A percentile compares a stretch with the other conserved stretches of the same genome.
These are phyloP conservation scores for Irpex sp. DNA, from an alignment of 1,284 basidiomycete species.

Conservation along the genomic window DNA sequence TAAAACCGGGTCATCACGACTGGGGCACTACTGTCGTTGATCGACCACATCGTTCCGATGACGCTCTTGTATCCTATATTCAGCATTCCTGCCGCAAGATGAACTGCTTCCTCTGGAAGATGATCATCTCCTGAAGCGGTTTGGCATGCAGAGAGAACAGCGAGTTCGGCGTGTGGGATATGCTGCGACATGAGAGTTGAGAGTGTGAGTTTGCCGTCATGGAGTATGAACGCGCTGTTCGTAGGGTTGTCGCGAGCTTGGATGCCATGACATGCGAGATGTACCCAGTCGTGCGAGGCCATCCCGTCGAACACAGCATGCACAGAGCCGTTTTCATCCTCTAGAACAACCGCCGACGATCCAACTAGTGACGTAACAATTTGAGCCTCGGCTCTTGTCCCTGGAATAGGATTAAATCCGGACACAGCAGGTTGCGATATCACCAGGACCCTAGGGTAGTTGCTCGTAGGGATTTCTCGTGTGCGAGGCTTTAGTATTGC, in stretches of 20 bases:
- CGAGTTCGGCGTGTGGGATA: background rate
- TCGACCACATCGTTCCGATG: background rate
- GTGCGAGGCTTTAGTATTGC: background rate
- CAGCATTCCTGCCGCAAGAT: background rate
- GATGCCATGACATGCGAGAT: slow-evolving; percentile 19
- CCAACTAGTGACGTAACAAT: background rate
- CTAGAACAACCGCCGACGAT: background rate
- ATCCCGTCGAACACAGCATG: slow-evolving; percentile 7
- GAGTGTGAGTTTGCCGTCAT: slow-evolving; percentile 12
- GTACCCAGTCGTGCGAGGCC: slow-evolving; percentile 14
- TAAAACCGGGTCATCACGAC: background rate
- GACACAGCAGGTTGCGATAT: background rate
- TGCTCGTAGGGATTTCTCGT: background rate
- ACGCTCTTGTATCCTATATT: background rate
- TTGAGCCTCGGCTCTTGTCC: background rate
- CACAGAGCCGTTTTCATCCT: background rate
- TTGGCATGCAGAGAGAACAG: background rate
- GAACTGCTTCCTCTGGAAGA: background rate
- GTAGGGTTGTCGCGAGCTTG: slow-evolving; percentile 10
- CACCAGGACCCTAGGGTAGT: background rate
- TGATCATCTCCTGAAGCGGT: background rate
- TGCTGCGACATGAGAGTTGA: slow-evolving; percentile 9
- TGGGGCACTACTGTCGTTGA: background rate
- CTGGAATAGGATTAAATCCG: background rate
- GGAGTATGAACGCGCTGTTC: slow-evolving; percentile 15